Base-by-base conservation (phyloP, 2,329 filamentous ascomycete genomes). In the Apiospora saccharicola region DNA sequence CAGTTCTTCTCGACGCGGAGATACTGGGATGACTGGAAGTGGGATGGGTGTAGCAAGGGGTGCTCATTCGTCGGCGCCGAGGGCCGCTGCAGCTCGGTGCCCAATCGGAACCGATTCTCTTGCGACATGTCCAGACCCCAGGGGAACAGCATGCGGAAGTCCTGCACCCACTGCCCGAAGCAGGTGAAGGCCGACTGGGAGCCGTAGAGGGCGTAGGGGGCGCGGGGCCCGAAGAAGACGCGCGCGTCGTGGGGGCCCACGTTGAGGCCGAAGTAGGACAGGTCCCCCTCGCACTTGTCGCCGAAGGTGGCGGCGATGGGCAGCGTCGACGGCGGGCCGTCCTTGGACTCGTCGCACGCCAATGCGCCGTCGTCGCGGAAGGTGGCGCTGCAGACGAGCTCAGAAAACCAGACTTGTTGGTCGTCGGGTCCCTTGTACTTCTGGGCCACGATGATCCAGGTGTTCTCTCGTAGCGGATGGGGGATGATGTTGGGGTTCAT, bases 401-500 rank as follows among this genome's bases (percentile, higher is more conserved):
- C 86, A 30, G 82, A 76, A 71, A 82, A 85, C 73, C 80, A 82
- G 8, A 78, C 74, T 0, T 77, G 77, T 4, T 78, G 75, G 6
- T 79, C 73, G 30, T 75, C 74, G n/a, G 73, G 70, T 30, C 74
- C 73, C 16, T 81, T 78, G 26, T 81, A 77, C 70, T 81, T 80
- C 76, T 90, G 88, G 4, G 86, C 87, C 4, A 88, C 83, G 34
- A 90, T 82, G 73, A 87, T 84, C 83, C 84, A 90, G 1, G 82
- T 86, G 53, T 87, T 78, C 3, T 82, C 78, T 8, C 82, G 76
- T 1, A 76, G 79, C 3, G 88, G 88, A 76, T 90, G 89, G 0
- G 89, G 88, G 51, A 90, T 83, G 74, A 90, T 85, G 78, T 87
- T 90, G 22, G 89, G 88, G 73, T 90, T 90, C 72, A 87, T 83